Evolutionary conservation across 176 grass and related monocot species (phyloP).

Genomic region (Aegilops speltoides): DNA sequence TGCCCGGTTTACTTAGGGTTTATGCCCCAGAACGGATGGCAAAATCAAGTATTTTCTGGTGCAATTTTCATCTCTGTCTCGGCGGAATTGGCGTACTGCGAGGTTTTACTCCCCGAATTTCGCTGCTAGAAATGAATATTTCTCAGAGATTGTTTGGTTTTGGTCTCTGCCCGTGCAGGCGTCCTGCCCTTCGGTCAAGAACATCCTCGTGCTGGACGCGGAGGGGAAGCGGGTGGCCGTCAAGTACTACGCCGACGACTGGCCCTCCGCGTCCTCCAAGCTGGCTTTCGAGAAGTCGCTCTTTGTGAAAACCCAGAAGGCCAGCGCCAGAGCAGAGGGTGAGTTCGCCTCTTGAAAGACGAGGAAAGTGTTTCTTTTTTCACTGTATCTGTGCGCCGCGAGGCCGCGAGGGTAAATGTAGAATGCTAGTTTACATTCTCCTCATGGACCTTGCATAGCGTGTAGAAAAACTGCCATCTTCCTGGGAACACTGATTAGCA

Average conservation of each 20-base stretch:
- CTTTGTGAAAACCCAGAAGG: slow-evolving; percentile 57
- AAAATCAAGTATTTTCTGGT: neutral
- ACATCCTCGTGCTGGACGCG: slow-evolving; percentile 64
- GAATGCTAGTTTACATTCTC: neutral
- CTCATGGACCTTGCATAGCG: neutral
- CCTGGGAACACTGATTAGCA: neutral
- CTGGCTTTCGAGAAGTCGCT: slow-evolving; percentile 67
- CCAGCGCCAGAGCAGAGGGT: slow-evolving; percentile 43
- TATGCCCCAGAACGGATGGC: neutral
- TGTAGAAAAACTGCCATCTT: neutral
- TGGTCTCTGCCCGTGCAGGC: slow-evolving; percentile 24
- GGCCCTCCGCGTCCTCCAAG: slow-evolving; percentile 52
- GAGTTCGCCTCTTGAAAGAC: neutral
- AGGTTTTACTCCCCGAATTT: neutral
- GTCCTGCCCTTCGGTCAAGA: slow-evolving; percentile 55
- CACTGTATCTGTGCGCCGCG: neutral
- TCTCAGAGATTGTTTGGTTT: neutral
- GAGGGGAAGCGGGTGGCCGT: slow-evolving; percentile 64
- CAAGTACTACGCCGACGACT: slow-evolving; percentile 63
- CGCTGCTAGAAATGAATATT: neutral
- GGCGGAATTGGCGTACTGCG: neutral
- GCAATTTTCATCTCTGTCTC: neutral
- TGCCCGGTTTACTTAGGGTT: slow-evolving; percentile 24
- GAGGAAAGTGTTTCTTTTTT: neutral
- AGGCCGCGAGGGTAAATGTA: neutral